Evolutionary conservation across 805 yeast genomes (phyloP).

Genomic region (Hemisphaericaspora nanyangensis): DNA sequence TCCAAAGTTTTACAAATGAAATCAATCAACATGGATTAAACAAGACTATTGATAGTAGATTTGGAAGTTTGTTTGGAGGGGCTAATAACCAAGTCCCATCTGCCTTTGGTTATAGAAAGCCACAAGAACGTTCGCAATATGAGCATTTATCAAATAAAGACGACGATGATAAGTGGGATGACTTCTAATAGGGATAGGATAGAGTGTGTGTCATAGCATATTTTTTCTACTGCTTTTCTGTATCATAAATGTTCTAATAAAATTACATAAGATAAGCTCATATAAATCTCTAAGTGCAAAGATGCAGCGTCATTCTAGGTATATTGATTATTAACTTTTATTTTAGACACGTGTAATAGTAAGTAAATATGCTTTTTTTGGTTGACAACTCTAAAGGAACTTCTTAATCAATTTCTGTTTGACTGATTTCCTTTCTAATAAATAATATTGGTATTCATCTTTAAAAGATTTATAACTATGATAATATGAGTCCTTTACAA

Average conservation of each 20-base stretch:
- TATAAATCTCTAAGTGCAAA: too few species aligned
- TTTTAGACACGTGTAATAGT: too few species aligned
- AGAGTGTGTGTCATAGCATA: too few species aligned
- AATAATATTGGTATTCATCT: conserved; percentile 40
- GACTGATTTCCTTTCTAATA: conserved; percentile 4
- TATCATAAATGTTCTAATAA: not conserved
- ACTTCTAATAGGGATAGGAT: conserved; percentile 40
- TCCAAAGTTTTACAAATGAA: conserved; percentile 51
- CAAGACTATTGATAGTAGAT: conserved; percentile 44
- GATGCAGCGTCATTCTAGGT: too few species aligned
- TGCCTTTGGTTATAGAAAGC: conserved; percentile 65
- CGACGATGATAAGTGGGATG: conserved; percentile 45
- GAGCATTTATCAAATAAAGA: conserved; percentile 45
- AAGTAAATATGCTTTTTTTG: too few species aligned
- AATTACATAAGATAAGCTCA: too few species aligned
- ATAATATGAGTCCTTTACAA: conserved; percentile 59
- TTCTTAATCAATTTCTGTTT: not conserved
- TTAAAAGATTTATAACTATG: conserved; percentile 43
- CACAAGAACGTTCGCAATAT: conserved; percentile 55
- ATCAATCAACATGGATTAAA: conserved; percentile 37
- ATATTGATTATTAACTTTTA: too few species aligned
- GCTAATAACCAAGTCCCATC: conserved; percentile 40
- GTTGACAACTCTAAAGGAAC: not conserved
- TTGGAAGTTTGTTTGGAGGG: conserved; percentile 56
- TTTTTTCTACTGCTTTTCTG: too few species aligned